These are phyloP conservation scores for Metschnikowia bowlesiae DNA, from an alignment of 805 yeast genomes.

Conservation along the genomic window DNA sequence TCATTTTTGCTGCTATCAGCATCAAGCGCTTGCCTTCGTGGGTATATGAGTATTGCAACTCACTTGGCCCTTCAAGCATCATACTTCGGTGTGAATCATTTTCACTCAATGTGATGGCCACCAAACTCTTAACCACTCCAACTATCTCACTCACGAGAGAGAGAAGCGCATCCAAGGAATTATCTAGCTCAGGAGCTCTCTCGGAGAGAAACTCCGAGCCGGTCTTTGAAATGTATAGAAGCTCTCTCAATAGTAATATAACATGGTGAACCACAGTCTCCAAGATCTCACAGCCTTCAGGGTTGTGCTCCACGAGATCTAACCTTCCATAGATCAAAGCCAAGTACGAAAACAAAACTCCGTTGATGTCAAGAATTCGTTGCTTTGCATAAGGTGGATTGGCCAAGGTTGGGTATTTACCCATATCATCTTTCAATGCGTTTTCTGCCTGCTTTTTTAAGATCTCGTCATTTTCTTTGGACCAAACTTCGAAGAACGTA, in stretches of 20 bases:
- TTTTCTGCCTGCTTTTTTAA: conserved; percentile 34
- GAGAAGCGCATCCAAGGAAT: conserved; percentile 52
- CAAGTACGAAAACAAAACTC: conserved; percentile 54
- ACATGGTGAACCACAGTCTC: conserved; percentile 68
- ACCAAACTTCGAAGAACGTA: conserved; percentile 68
- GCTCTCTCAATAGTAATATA: conserved; percentile 58
- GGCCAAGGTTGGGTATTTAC: conserved; percentile 42
- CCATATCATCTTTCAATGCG: conserved; percentile 33
- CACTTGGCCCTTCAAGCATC: conserved; percentile 5
- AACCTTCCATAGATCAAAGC: conserved; percentile 70
- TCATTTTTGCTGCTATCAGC: conserved; percentile 55
- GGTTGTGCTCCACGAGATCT: conserved; percentile 72
- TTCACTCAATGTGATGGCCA: conserved; percentile 49
- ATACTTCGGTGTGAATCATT: conserved; percentile 29
- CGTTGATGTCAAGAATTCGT: conserved; percentile 61
- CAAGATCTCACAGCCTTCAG: conserved; percentile 61
- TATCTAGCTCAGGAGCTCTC: conserved; percentile 41
- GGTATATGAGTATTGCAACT: conserved; percentile 47
- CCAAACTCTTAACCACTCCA: conserved; percentile 58
- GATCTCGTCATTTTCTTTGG: conserved; percentile 51
- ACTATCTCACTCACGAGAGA: conserved; percentile 63
- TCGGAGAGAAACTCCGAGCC: conserved; percentile 38
- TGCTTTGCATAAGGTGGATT: conserved; percentile 59
- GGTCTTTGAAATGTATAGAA: conserved; percentile 54
- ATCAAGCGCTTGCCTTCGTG: conserved; percentile 65